Base-by-base conservation (phyloP, 192 early-diverging fungal species). In the Chytriomyces confervae region DNA sequence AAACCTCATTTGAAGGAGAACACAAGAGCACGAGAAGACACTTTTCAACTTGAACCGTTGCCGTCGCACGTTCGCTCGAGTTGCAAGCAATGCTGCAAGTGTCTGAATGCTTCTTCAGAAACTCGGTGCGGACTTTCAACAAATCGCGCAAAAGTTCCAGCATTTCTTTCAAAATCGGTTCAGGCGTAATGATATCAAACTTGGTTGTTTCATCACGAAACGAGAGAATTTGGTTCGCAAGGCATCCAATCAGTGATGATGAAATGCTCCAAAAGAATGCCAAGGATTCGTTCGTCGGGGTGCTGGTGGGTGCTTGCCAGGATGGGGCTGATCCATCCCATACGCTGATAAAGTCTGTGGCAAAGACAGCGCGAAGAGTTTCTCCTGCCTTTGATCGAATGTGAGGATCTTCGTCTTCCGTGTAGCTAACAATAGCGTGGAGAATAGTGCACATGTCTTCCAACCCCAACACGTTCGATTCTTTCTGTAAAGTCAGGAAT, bases 381-480 rank as follows among this genome's bases (percentile, higher is more conserved):
- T 92, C 84, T 0, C 91, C 93, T 0, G 95, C 93, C 5, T 88
- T 88, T 11, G 85, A 84, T 46, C 95, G 89, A 57, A 97, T 94
- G 11, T 85, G 81, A 6, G 87, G 75, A 49, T 90, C 92, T 13
- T 85, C 82, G 71, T 96, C 93, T 44, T 90, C 88, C 24, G 95
- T 82, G 81, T 95, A 96, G 36, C 85, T 80, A 9, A 94, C 87
- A 20, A 98, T 91, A 0, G 89, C 87, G 50, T 88, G 86, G 62
- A 98, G 89, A 4, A 95, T 82, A 1, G 86, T 72, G 66, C 91
- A 84, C 76, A 95, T 87, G 51, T 95, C 93, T 48, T 95, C 93
- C 50, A 90, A 29, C n/a, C 67, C 46, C 79, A 86, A 84, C 79
- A 77, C 90, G 68, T 76, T 88, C 63, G 91, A 75, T 78, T 92